Base-by-base conservation (phyloP, 2,329 filamentous ascomycete genomes). In the Epichloe typhina region DNA sequence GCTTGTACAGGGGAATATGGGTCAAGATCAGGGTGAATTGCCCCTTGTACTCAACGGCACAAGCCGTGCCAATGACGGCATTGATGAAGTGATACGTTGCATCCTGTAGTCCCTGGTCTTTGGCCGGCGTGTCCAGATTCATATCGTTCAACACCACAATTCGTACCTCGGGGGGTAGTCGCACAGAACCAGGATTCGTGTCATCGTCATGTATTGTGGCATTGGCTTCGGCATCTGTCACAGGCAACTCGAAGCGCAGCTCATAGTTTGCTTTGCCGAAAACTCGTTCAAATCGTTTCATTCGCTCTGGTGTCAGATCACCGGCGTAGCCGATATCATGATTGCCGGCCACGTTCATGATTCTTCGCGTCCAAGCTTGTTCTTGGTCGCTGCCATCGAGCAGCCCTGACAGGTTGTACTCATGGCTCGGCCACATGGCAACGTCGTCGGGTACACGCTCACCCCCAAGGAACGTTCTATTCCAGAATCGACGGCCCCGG, bases 271-370 rank as follows among this genome's bases (percentile, higher is more conserved):
- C 81, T 56, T 82, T 86, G 51, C 93, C 93, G 69, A 95, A 98
- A 1, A 79, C 77, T 21, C 76, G 74, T 68, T 95, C 89, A 63
- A 97, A 98, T 1, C 93, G 79, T 31, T 79, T 72, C 50, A 96
- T 73, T 3, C 89, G 80, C 54, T 80, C 74, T n/a, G 75, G 69
- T 40, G 84, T 88, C 54, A 97, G 76, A 65, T 98, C 93, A 3
- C 93, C 93, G 0, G 90, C 88, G 64, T 98, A 98, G 36, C 93
- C 93, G 61, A 98, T 83, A 65, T 98, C 93, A 64, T 98, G 93
- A 62, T 98, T 98, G 1, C 93, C 93, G 0, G 83, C 89, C 26
- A 97, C 80, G 58, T 95, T 94, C 64, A 98, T 88, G 55, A 96
- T 75, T 50, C 85, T 79, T 40, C 72, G 76, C n/a, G 74, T 68